Base-by-base conservation (phyloP, 176 grass and related monocot genomes). In the Zoysia pacifica region DNA sequence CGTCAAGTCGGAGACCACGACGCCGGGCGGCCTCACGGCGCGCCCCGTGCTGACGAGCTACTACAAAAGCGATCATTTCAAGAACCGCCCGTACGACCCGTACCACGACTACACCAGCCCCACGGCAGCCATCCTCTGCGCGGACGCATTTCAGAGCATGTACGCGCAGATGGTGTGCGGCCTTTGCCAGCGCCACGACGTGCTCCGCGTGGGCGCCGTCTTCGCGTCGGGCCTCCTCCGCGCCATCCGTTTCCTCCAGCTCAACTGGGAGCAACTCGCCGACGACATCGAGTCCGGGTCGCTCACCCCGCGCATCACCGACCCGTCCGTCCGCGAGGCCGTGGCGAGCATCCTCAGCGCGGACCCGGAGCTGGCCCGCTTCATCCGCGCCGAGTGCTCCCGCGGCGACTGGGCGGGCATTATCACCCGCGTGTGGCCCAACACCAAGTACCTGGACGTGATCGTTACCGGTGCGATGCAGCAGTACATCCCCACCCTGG, bases 51-150 rank as follows among this genome's bases (percentile, higher is more conserved):
- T 88, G 39, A 94, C 91, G 20, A 94, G 91, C 79, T 86, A 88
- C 76, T 91, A 94, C 91, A 94, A 92, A 79, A 92, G 86, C 90
- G 80, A 86, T 59, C 79, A 92, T 72, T 85, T 89, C 83, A 86
- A 79, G 82, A 91, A 80, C 75, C 81, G 91, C 0, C 81, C 91
- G 1, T 93, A 82, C 73, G 91, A 93, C 78, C 88, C 91, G 51
- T 93, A 90, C 87, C 83, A 88, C 67, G 75, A 88, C 59, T 82
- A 83, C 76, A 92, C 90, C 1, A 83, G 79, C 70, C 90, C 90
- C 0, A 89, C 74, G 4, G 79, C 90, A 5, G 83, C 90, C 7
- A 92, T 92, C 71, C 86, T 89, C n/a, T 92, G 86, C 86, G 42
- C 83, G 1, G 90, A 92, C 75, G 64, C 90, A 56, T 92, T 89